Percentiles rank a stretch among this genome's conserved stretches.
phyloP scores from a whole-genome alignment of 2,329 filamentous ascomycete species.

The Pseudogymnoascus sp. region DNA sequence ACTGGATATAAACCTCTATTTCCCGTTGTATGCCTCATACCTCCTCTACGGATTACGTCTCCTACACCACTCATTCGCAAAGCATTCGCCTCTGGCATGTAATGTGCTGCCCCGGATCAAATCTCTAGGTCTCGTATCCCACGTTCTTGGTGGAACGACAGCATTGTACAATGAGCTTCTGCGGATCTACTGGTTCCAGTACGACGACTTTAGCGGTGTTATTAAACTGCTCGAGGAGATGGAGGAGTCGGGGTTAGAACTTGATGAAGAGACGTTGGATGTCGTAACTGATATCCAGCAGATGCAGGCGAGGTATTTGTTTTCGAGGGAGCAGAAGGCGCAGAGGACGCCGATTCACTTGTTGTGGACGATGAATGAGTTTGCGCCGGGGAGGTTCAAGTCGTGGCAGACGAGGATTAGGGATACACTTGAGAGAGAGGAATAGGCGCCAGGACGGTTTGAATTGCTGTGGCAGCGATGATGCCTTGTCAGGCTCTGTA shows the following conservation, averaged over 20 bases:
- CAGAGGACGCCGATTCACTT: conserved; percentile 16
- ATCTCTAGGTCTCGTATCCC: conserved; percentile 60
- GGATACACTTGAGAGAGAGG: not conserved
- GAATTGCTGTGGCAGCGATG: not conserved
- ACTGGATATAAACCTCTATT: conserved; percentile 42
- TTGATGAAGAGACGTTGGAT: conserved; percentile 26
- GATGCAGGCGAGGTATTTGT: conserved; percentile 14
- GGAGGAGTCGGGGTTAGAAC: conserved; percentile 26
- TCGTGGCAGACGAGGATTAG: conserved; percentile 23
- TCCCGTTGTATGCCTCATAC: conserved; percentile 57
- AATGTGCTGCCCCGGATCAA: conserved; percentile 62
- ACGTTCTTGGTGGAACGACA: conserved; percentile 65
- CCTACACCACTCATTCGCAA: conserved; percentile 50
- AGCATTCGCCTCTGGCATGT: conserved; percentile 52
- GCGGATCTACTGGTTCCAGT: conserved; percentile 53
- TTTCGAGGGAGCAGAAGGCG: conserved; percentile 18
- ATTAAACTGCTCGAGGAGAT: conserved; percentile 26
- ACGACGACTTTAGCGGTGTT: conserved; percentile 41
- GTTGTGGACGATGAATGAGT: conserved; percentile 27
- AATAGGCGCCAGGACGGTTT: not conserved
- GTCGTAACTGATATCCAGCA: conserved; percentile 22
- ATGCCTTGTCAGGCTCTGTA: not conserved
- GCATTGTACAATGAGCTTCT: conserved; percentile 64
- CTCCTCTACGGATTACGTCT: conserved; percentile 51
- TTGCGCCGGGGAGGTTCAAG: conserved; percentile 19